A percentile compares a stretch with the other conserved stretches of the same genome.
phyloP scores from a whole-genome alignment of 352 stramenopile genomes.

The Phytophthora pini region DNA sequence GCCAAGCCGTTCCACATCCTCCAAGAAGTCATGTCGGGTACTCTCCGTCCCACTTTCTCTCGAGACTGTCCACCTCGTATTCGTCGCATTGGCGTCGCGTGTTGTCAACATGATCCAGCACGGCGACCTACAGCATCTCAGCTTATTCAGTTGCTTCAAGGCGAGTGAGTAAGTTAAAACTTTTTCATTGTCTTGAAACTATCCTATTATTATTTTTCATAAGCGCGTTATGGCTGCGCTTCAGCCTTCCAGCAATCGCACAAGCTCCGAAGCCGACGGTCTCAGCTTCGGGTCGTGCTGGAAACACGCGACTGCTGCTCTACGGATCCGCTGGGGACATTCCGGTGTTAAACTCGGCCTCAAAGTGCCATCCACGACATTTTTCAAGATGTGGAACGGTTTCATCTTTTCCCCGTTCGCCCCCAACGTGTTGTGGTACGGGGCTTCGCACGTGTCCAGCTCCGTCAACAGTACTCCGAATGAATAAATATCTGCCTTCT shows the following conservation, averaged over 20 bases:
- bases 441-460: slow-evolving; percentile 48
- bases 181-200: slow-evolving; percentile 14
- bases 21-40: slow-evolving; percentile 48
- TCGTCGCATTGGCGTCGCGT: slow-evolving; percentile 39
- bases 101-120: slow-evolving; percentile 48
- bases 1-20: slow-evolving; percentile 57
- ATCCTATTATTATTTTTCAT: slow-evolving; percentile 20
- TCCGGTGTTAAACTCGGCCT: slow-evolving; percentile 44
- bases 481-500: slow-evolving; percentile 80
- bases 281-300: slow-evolving; percentile 48
- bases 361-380: slow-evolving; percentile 51
- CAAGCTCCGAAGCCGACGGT: slow-evolving; percentile 44
- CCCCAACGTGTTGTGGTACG: slow-evolving; percentile 34
- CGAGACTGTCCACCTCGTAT: slow-evolving; percentile 47
- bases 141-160: slow-evolving; percentile 29
- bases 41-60: slow-evolving; percentile 52
- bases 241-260: slow-evolving; percentile 48
- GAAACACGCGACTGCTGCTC: slow-evolving; percentile 50
- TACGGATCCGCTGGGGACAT: slow-evolving; percentile 50
- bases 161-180: slow-evolving; percentile 16
- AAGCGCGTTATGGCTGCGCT: slow-evolving; percentile 21
- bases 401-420: slow-evolving; percentile 41
- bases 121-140: slow-evolving; percentile 29
- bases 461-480: slow-evolving; percentile 67
- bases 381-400: slow-evolving; percentile 57